These are phyloP conservation scores for Aspergillus affinis DNA, from an alignment of 495 filamentous ascomycete species.

Conservation along the genomic window DNA sequence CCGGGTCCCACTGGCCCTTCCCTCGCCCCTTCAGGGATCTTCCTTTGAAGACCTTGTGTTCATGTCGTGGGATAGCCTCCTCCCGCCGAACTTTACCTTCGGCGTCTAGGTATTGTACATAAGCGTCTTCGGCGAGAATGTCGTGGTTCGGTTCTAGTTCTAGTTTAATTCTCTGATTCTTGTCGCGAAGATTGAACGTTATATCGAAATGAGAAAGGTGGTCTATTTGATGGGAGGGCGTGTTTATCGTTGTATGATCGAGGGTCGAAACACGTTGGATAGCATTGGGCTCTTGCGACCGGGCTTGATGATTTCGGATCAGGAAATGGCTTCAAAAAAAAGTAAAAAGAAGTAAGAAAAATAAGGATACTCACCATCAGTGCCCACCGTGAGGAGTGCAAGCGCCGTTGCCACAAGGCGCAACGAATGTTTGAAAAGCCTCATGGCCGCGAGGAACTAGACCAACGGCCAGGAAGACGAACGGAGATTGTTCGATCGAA, in stretches of 20 bases:
- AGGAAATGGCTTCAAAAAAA: conserved; percentile 5
- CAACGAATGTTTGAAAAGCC: conserved; percentile 16
- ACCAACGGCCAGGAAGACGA: conserved; percentile 8
- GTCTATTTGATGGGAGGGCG: conserved; percentile 75
- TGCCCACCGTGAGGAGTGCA: conserved; percentile 16
- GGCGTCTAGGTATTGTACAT: conserved; percentile 64
- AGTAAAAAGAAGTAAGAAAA: not conserved
- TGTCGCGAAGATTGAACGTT: conserved; percentile 69
- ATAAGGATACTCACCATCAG: conserved; percentile 17
- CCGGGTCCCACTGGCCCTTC: conserved; percentile 68
- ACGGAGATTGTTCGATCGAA: conserved; percentile 2
- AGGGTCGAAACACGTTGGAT: conserved; percentile 71
- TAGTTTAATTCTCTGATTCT: conserved; percentile 70
- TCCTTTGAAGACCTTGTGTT: conserved; percentile 83
- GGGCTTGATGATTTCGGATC: conserved; percentile 42
- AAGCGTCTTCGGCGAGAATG: conserved; percentile 75
- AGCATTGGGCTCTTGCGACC: conserved; percentile 74
- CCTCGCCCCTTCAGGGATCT: conserved; percentile 66
- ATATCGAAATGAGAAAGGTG: conserved; percentile 79
- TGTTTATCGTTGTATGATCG: conserved; percentile 74
- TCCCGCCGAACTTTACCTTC: conserved; percentile 62
- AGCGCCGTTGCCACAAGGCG: conserved; percentile 23
- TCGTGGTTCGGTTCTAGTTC: conserved; percentile 89
- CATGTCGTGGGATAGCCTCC: conserved; percentile 66
- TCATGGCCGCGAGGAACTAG: conserved; percentile 19